A percentile compares a stretch with the other conserved stretches of the same genome.
These are phyloP conservation scores for Mycena vulgaris DNA, from an alignment of 768 basidiomycete genomes.

Conservation along the genomic window DNA sequence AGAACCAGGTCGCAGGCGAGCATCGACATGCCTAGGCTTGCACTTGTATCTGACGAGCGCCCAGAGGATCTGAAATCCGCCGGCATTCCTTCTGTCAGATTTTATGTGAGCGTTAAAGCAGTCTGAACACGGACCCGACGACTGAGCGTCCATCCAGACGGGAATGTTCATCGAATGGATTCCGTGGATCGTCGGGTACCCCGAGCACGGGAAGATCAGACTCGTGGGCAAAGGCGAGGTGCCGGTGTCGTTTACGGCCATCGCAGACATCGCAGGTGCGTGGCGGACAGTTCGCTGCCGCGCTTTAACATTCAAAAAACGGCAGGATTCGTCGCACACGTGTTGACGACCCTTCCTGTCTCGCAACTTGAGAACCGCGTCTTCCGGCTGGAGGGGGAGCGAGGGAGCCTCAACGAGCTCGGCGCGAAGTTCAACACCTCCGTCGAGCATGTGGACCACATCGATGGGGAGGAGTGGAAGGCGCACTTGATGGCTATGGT, in stretches of 20 bases:
- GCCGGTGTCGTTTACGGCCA: conserved; percentile 47
- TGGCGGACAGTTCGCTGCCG: too few species aligned
- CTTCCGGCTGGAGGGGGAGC: conserved; percentile 56
- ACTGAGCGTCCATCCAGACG: conserved; percentile 40
- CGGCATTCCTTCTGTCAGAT: conserved; percentile 47
- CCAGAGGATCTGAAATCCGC: conserved; percentile 49
- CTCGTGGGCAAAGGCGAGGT: conserved; percentile 49
- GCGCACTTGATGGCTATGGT: conserved; percentile 14
- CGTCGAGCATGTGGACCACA: conserved; percentile 32
- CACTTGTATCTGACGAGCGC: neutral
- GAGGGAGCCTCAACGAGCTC: conserved; percentile 43
- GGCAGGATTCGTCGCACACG: conserved; percentile 53
- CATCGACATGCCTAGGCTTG: too few species aligned
- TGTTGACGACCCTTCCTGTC: conserved; percentile 50
- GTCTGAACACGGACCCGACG: neutral
- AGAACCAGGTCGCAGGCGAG: conserved; percentile 49
- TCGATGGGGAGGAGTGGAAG: conserved; percentile 17
- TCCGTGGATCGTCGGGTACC: conserved; percentile 48
- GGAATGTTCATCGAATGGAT: conserved; percentile 39
- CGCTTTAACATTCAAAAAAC: neutral
- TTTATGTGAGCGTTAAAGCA: conserved; percentile 43
- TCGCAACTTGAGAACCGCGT: conserved; percentile 46
- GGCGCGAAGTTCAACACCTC: conserved; percentile 42
- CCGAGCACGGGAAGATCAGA: conserved; percentile 47
- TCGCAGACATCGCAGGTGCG: conserved; percentile 52